These are phyloP conservation scores for Paraleonurus japonicus DNA, from an alignment of 257 asterid species.

Conservation along the genomic window DNA sequence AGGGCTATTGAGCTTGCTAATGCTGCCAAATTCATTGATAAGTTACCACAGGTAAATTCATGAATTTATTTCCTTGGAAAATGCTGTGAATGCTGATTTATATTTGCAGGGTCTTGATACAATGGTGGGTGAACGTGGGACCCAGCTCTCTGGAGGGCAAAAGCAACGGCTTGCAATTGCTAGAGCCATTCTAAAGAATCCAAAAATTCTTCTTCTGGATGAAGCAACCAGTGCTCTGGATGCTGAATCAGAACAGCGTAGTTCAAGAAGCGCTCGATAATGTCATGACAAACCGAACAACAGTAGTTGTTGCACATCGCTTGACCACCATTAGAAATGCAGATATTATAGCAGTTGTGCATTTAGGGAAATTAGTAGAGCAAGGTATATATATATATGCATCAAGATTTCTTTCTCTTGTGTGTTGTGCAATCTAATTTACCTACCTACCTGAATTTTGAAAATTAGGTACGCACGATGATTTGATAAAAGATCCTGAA, in stretches of 20 bases:
- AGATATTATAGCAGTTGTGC: conserved; percentile 78
- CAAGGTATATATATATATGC: conserved; percentile 45
- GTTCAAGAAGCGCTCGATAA: conserved; percentile 85
- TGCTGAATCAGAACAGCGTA: conserved; percentile 64
- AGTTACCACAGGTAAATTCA: conserved; percentile 46
- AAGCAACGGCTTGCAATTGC: conserved; percentile 86
- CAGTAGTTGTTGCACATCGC: conserved; percentile 85
- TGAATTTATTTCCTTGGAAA: not conserved
- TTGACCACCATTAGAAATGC: conserved; percentile 73
- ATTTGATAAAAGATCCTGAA: conserved; percentile 56
- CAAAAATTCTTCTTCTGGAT: conserved; percentile 79
- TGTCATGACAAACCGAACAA: conserved; percentile 64
- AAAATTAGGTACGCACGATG: conserved; percentile 64
- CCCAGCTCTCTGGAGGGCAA: conserved; percentile 85
- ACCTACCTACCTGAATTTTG: not conserved
- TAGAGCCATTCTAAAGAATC: conserved; percentile 72
- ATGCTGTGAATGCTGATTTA: not conserved
- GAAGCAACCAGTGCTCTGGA: conserved; percentile 93
- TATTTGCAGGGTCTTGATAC: conserved; percentile 70
- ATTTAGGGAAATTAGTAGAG: conserved; percentile 62
- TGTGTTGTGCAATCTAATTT: not conserved
- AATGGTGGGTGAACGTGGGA: conserved; percentile 83
- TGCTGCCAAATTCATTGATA: conserved; percentile 74
- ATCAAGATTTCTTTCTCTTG: not conserved
- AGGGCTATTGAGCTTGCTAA: conserved; percentile 69